phyloP scores from a whole-genome alignment of 2,329 filamentous ascomycete genomes.

The Fusarium verticillioides region DNA sequence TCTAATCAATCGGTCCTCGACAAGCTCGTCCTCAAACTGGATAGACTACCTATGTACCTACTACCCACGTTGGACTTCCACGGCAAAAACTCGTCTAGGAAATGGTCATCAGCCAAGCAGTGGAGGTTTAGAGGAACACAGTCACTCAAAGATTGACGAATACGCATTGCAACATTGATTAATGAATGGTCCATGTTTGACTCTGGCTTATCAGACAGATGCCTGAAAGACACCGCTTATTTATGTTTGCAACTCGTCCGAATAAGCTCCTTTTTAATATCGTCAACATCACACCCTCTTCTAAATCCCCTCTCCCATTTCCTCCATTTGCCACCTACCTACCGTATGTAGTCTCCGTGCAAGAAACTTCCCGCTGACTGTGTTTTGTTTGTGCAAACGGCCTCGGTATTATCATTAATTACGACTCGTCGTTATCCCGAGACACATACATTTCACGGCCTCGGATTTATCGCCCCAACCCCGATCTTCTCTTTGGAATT shows the following conservation, averaged over 20 bases:
- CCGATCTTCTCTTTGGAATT: background rate
- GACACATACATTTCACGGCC: background rate
- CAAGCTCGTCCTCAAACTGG: background rate
- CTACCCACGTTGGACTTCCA: background rate
- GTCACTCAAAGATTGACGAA: background rate
- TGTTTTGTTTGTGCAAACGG: background rate
- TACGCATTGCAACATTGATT: background rate
- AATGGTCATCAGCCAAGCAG: background rate
- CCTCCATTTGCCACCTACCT: background rate
- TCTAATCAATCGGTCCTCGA: slow-evolving; percentile 29
- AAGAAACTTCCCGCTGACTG: background rate
- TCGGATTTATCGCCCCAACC: slow-evolving; percentile 18
- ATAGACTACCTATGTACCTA: too few species aligned
- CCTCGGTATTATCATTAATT: background rate
- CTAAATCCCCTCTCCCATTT: background rate
- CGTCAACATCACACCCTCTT: slow-evolving; percentile 2
- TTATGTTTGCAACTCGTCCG: background rate
- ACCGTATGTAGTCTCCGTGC: background rate
- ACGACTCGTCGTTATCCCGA: background rate
- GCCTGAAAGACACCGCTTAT: background rate
- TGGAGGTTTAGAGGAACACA: background rate
- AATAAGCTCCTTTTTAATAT: background rate
- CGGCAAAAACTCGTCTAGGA: background rate
- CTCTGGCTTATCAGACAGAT: background rate
- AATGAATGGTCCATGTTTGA: background rate